These are phyloP conservation scores for Trametes versicolor DNA, from an alignment of 1,284 basidiomycete genomes.

Conservation along the genomic window DNA sequence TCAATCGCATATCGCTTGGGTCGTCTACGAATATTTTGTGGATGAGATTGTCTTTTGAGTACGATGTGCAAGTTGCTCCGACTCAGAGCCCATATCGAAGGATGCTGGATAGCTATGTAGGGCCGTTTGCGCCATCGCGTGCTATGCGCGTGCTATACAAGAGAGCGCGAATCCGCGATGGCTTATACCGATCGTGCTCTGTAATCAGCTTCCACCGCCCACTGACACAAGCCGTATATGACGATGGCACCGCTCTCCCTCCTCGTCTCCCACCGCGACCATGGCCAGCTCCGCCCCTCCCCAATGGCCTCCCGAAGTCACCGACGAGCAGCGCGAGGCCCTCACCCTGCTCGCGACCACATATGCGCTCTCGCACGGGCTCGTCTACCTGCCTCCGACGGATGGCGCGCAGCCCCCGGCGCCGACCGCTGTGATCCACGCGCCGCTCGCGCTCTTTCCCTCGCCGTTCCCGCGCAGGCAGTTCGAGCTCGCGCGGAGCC, in stretches of 20 bases:
- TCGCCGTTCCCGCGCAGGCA: conserved; percentile 84
- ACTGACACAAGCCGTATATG: neutral
- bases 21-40: too few species aligned
- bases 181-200: conserved; percentile 1
- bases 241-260: neutral
- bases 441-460: conserved; percentile 89
- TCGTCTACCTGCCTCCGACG: conserved; percentile 80
- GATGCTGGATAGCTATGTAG: neutral
- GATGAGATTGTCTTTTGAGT: too few species aligned
- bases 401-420: conserved; percentile 54
- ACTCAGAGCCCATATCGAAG: neutral
- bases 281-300: conserved; percentile 24
- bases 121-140: conserved; percentile 7
- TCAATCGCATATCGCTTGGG: too few species aligned
- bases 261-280: neutral
- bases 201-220: conserved; percentile 1
- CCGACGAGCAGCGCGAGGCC: conserved; percentile 62
- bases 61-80: too few species aligned
- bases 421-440: conserved; percentile 84
- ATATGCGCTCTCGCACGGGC: conserved; percentile 87
- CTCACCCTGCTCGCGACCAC: conserved; percentile 79
- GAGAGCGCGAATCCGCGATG: neutral
- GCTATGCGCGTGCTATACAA: neutral
- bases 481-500: conserved; percentile 71
- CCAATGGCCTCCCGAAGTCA: conserved; percentile 80